Evolutionary conservation across 78 protist species (phyloP), one percentile per base, ranked within the genome.

Genomic region (Dictyostelium capitatum): DNA sequence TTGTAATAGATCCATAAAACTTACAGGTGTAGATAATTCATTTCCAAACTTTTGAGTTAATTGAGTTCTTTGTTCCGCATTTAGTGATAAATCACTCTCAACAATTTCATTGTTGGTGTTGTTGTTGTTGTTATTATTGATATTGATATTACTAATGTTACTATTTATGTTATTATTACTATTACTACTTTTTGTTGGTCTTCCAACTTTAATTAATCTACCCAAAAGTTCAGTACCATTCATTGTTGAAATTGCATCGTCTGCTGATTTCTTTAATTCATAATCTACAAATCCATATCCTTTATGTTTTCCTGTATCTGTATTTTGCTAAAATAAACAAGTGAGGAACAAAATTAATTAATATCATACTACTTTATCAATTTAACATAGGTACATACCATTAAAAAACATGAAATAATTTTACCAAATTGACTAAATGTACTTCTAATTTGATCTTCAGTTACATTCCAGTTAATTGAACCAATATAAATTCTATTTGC

Each of bases 261-360:
- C 93, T 50, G 93, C 93, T 20, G 93, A 41, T 77, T 87, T 87
- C 20, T 80, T 65, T 32, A 32, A 59, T 47, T 87, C 93, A 87
- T 59, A 87, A 47, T 87, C 93, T 12, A 87, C 79, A 23, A 87
- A 87, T 14, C 92, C 93, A 77, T 46, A 87, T 2, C 93, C 93
- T 46, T 77, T 87, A 51, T 87, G 93, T 65, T 74, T 74, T 25
- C 81, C 81, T 32, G 93, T 72, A 28, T 87, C 93, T 25, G 75
- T 12, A 78, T 87, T 87, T 54, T 75, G 91, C 79, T 73, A n/a
- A 0, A 73, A 73, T 28, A 37, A 69, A 32, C 4, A 69, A 69
- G n/a, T n/a, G n/a, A 69, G 37, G 15, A 41, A 73, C 17, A 30
- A 73, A n/a, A 12, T 4, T 8, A 51, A 4, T 59, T 6, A 17